Conservation (phyloP, 2,329 filamentous ascomycete species). For the Elsinoe arachidis region DNA sequence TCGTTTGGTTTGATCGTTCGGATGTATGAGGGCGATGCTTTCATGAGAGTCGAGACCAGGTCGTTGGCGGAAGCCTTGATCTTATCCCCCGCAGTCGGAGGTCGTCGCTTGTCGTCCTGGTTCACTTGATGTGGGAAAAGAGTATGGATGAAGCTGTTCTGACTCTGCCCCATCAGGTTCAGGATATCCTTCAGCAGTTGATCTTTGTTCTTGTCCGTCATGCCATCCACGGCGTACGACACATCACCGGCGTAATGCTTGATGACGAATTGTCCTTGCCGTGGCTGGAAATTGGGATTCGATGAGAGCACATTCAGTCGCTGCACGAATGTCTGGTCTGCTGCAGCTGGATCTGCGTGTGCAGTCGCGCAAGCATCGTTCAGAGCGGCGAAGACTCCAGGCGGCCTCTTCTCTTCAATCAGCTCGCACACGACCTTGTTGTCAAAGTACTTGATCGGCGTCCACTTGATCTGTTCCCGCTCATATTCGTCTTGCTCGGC, state of each 20-base stretch:
- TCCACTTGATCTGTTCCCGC: conserved; percentile 94
- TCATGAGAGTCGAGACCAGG: conserved; percentile 90
- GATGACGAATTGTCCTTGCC: conserved; percentile 94
- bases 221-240: conserved; percentile 85
- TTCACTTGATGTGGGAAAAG: conserved; percentile 91
- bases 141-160: conserved; percentile 76
- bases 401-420: conserved; percentile 84
- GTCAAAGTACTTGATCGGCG: conserved; percentile 97
- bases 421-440: conserved; percentile 98
- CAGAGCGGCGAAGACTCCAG: conserved; percentile 87
- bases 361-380: conserved; percentile 99
- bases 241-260: conserved; percentile 99
- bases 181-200: conserved; percentile 89
- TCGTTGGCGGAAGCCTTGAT: conserved; percentile 94
- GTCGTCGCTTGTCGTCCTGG: conserved; percentile 88
- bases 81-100: conserved; percentile 90
- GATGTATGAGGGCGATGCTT: conserved; percentile 94
- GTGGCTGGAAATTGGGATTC: conserved; percentile 81
- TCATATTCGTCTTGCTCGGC: conserved; percentile 97
- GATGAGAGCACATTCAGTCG: conserved; percentile 77
- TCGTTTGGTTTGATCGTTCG: conserved; percentile 99
- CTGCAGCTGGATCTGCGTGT: conserved; percentile 87
- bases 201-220: conserved; percentile 99
- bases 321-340: conserved; percentile 92
- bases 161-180: conserved; percentile 73